Base-by-base conservation (phyloP, 139 green algal species). In the Chara braunii region DNA sequence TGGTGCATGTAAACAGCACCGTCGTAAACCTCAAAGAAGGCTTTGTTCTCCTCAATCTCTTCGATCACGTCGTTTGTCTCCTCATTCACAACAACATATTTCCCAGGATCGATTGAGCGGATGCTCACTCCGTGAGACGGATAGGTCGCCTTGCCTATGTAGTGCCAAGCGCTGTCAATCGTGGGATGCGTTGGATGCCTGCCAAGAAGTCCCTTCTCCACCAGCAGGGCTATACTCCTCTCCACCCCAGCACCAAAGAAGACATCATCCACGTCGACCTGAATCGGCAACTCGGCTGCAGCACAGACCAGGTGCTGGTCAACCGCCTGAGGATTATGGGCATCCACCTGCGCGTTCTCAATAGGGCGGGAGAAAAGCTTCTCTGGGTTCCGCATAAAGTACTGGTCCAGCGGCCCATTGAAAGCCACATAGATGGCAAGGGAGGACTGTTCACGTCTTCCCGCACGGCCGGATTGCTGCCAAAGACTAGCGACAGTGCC, bases 351-450 rank as follows among this genome's bases (percentile, higher is more conserved):
- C n/a, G 84, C 85, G 5, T 36, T 35, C 81, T 96, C 90, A 14
- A 95, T 84, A 18, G 81, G 48, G 18, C 83, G 53, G 0, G 50
- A 55, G 58, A 97, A 95, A 2, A 97, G 84, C 29, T 76, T 52
- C 5, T 78, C 45, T 12, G 90, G 90, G 52, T 89, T 64, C 3
- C 48, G 52, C 86, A 96, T 90, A 72, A 95, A 95, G 84, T 91
- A 90, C 81, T 96, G 92, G 77, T 98, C 92, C 70, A 96, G 71
- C 1, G 92, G 89, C 0, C 83, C 78, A 45, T 95, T 89, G 75
- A 91, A 95, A 2, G 75, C 89, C 31, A 97, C 78, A 73, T 88
- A 88, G 52, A 98, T 77, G 26, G 83, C 84, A 23, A 94, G 48
- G 14, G 70, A 84, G 2, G 74, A 26, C 72, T 90, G 79, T 61